Percentiles rank a stretch among this genome's conserved stretches.
These are phyloP conservation scores for Baudoinia panamericana DNA, from an alignment of 495 filamentous ascomycete genomes.

Conservation along the genomic window DNA sequence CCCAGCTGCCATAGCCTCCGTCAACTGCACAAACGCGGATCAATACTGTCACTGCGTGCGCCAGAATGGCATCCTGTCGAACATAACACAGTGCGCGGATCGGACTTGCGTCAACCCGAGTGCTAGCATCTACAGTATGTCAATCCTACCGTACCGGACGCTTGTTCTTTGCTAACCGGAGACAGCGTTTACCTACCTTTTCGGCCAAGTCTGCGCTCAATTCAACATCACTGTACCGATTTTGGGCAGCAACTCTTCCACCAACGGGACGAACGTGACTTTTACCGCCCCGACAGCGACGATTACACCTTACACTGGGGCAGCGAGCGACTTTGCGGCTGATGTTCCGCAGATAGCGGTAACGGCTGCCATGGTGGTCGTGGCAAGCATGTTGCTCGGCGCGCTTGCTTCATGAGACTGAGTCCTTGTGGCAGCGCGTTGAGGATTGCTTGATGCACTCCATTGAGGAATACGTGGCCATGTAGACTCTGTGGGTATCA, in stretches of 20 bases:
- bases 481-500: too few relatives aligned
- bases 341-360: too few relatives aligned
- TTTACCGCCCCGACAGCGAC: conserved; percentile 1
- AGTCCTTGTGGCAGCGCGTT: too few relatives aligned
- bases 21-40: conserved; percentile 9
- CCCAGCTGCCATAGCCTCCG: conserved; percentile 7
- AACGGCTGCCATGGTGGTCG: too few relatives aligned
- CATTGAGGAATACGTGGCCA: too few relatives aligned
- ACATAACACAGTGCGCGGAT: conserved; percentile 6
- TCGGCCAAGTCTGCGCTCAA: conserved; percentile 5
- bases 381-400: too few relatives aligned
- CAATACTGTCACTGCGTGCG: conserved; percentile 11
- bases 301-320: conserved; percentile 2
- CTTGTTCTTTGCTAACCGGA: not conserved
- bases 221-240: conserved; percentile 7
- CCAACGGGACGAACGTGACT: conserved; percentile 6
- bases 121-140: conserved; percentile 4
- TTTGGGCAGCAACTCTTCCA: conserved; percentile 3
- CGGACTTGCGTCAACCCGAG: conserved; percentile 5
- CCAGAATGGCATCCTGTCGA: conserved; percentile 2
- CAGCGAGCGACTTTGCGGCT: too few relatives aligned
- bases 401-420: too few relatives aligned
- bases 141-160: not conserved
- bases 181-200: conserved; percentile 4
- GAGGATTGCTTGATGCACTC: too few relatives aligned